Conservation (phyloP, 768 basidiomycete species). For the Lactifluus rugatus region DNA sequence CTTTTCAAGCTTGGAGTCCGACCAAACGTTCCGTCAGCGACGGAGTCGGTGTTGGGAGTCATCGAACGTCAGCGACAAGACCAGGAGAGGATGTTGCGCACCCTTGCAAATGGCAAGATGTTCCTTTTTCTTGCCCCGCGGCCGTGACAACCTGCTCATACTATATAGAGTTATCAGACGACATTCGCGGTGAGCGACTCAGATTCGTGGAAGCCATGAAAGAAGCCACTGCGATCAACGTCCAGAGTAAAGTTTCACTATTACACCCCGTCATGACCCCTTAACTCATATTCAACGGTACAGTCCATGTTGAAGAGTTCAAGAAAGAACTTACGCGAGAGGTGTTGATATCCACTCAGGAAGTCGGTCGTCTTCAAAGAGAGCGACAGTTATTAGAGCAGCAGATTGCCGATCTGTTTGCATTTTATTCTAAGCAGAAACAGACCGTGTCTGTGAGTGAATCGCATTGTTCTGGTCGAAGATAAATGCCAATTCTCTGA, state of each 20-base stretch:
- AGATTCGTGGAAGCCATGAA: slow-evolving; percentile 94
- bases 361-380: slow-evolving; percentile 56
- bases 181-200: slow-evolving; percentile 78
- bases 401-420: slow-evolving; percentile 64
- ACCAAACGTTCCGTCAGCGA: slow-evolving; percentile 29
- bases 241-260: slow-evolving; percentile 43
- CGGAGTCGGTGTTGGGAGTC: slow-evolving; percentile 47
- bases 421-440: slow-evolving; percentile 62
- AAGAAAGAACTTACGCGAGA: slow-evolving; percentile 72
- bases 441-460: slow-evolving; percentile 25
- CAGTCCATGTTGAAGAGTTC: slow-evolving; percentile 82
- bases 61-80: slow-evolving; percentile 64
- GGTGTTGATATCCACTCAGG: slow-evolving; percentile 62
- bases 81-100: slow-evolving; percentile 59
- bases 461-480: not conserved
- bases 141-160: not conserved
- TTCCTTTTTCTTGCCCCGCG: not conserved
- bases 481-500: not conserved
- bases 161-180: slow-evolving; percentile 63
- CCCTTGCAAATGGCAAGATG: slow-evolving; percentile 50
- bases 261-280: not conserved
- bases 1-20: slow-evolving; percentile 3
- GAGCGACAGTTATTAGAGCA: slow-evolving; percentile 58
- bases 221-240: slow-evolving; percentile 81
- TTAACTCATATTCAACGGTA: slow-evolving; percentile 6